Evolutionary conservation across 129 eudicot species (phyloP).

Genomic region (Kitagawia praeruptora): DNA sequence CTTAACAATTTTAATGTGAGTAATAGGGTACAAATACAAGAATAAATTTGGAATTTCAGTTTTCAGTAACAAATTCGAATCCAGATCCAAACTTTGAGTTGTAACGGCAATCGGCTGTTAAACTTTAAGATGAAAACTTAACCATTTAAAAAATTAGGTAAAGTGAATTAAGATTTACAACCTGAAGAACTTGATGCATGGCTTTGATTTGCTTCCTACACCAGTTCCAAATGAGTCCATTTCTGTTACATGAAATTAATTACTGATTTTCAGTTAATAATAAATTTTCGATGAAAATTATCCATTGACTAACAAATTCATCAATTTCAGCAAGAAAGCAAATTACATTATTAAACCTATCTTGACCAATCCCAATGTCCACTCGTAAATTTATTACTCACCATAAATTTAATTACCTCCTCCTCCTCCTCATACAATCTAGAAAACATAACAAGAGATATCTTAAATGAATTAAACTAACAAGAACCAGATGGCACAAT

Average conservation of each 20-base stretch:
- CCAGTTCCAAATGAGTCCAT: constrained; percentile 68
- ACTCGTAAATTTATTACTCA: neutral
- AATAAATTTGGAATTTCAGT: neutral
- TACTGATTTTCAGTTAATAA: constrained; percentile 44
- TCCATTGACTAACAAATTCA: neutral
- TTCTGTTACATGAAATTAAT: constrained; percentile 69
- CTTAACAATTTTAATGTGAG: neutral
- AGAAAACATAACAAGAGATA: neutral
- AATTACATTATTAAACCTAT: neutral
- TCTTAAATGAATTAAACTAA: too few relatives aligned
- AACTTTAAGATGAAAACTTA: neutral
- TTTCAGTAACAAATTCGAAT: neutral
- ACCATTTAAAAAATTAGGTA: constrained; percentile 15
- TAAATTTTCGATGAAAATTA: neutral
- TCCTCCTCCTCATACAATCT: neutral
- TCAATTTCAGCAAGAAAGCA: neutral
- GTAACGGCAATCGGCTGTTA: neutral
- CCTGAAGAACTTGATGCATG: constrained; percentile 98
- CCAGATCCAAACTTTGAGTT: neutral
- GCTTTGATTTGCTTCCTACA: constrained; percentile 98
- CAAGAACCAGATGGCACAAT: neutral
- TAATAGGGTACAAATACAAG: neutral
- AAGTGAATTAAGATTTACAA: constrained; percentile 40
- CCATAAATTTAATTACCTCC: neutral
- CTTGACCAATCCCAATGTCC: neutral